Percentiles rank a stretch among this genome's conserved stretches.
These are phyloP conservation scores for Piloderma croceum DNA, from an alignment of 768 basidiomycete species.

Conservation along the genomic window DNA sequence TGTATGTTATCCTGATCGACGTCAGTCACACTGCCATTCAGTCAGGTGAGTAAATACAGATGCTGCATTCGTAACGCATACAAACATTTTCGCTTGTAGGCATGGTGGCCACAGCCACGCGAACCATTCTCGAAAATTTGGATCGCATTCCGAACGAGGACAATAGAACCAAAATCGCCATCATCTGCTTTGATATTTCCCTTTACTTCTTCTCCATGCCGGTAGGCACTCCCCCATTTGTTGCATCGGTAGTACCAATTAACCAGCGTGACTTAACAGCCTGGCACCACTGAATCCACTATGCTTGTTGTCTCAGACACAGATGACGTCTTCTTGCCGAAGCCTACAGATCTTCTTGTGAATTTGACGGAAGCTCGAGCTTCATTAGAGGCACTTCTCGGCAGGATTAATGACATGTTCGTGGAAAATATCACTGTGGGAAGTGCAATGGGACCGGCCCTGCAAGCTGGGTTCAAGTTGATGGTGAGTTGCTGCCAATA, in stretches of 20 bases:
- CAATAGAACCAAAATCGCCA: slow-evolving; percentile 83
- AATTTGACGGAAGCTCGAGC: slow-evolving; percentile 83
- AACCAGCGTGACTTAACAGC: too few species aligned
- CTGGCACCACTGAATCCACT: slow-evolving; percentile 68
- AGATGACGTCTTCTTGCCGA: slow-evolving; percentile 96
- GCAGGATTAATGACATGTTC: slow-evolving; percentile 93
- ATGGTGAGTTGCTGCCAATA: slow-evolving; percentile 55
- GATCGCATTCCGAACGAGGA: slow-evolving; percentile 96
- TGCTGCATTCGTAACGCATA: background rate
- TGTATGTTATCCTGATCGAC: slow-evolving; percentile 96
- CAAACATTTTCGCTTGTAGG: slow-evolving; percentile 40
- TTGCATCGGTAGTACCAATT: too few species aligned
- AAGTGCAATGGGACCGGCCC: slow-evolving; percentile 88
- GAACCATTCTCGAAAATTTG: slow-evolving; percentile 91
- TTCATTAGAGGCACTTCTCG: slow-evolving; percentile 75
- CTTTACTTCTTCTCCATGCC: slow-evolving; percentile 96
- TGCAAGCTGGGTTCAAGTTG: slow-evolving; percentile 94
- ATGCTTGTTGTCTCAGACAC: slow-evolving; percentile 98
- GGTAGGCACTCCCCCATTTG: slow-evolving; percentile 33
- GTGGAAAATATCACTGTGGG: slow-evolving; percentile 91
- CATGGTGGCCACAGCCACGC: slow-evolving; percentile 97
- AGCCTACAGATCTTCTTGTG: slow-evolving; percentile 93
- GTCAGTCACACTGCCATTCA: slow-evolving; percentile 90
- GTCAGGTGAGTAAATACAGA: slow-evolving; percentile 49
- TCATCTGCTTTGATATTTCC: slow-evolving; percentile 88